Evolutionary conservation across 1,284 basidiomycete species (phyloP).

Genomic region (Mixia osmundae): DNA sequence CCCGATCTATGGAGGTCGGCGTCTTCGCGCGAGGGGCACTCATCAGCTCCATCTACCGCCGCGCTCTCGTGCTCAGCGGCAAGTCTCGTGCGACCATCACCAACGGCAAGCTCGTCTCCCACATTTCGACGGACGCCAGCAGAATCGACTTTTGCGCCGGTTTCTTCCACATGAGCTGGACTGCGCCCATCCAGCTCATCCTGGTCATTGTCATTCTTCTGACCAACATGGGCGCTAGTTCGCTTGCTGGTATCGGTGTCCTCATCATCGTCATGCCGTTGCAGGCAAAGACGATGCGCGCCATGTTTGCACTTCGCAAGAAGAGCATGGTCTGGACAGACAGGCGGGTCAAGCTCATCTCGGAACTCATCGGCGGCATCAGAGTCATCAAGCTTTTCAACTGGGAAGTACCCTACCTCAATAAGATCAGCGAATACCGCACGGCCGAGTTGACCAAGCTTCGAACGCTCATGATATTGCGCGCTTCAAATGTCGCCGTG

Average conservation of each 20-base stretch:
- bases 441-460: slow-evolving; percentile 53
- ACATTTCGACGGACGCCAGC: slow-evolving; percentile 77
- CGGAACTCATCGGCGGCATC: slow-evolving; percentile 56
- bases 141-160: slow-evolving; percentile 73
- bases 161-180: slow-evolving; percentile 52
- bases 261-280: slow-evolving; percentile 39
- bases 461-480: slow-evolving; percentile 45
- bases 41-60: slow-evolving; percentile 66
- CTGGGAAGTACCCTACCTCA: slow-evolving; percentile 21
- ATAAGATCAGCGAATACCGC: slow-evolving; percentile 41
- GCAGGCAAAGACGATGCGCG: slow-evolving; percentile 50
- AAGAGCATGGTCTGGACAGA: slow-evolving; percentile 81
- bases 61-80: slow-evolving; percentile 49
- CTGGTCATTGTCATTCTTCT: slow-evolving; percentile 46
- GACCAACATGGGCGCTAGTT: slow-evolving; percentile 48
- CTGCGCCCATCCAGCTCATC: slow-evolving; percentile 37
- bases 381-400: slow-evolving; percentile 67
- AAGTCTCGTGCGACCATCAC: slow-evolving; percentile 59
- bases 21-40: slow-evolving; percentile 65
- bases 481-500: slow-evolving; percentile 41
- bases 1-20: slow-evolving; percentile 42
- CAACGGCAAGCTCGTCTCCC: slow-evolving; percentile 69
- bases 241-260: slow-evolving; percentile 60
- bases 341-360: slow-evolving; percentile 50
- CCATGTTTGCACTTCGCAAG: slow-evolving; percentile 41